phyloP scores from a whole-genome alignment of 1,284 basidiomycete genomes.

The Pseudozyma sp. region DNA sequence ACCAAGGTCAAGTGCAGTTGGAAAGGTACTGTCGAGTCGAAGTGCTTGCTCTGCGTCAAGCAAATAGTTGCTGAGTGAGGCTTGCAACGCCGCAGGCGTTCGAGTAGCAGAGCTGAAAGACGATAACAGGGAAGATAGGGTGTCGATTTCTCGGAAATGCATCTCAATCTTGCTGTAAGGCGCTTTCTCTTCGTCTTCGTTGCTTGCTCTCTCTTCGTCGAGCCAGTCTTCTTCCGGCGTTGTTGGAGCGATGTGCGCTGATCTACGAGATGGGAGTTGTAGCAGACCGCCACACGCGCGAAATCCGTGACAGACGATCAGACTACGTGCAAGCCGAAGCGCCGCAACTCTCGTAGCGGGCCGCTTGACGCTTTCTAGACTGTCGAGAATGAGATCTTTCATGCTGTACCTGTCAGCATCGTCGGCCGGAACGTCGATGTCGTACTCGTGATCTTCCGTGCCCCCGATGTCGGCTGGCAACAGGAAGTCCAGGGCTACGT shows the following conservation, averaged over 20 bases:
- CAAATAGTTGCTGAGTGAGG: conserved; percentile 73
- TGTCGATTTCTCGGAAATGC: conserved; percentile 44
- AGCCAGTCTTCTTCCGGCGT: conserved; percentile 20
- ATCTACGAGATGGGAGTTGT: conserved; percentile 25
- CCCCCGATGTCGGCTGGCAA: conserved; percentile 12
- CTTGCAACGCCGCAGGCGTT: conserved; percentile 26
- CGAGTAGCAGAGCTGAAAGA: conserved; percentile 11
- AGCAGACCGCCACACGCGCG: conserved; percentile 38
- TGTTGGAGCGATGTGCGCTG: not conserved
- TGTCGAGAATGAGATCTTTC: conserved; percentile 58
- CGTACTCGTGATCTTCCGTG: conserved; percentile 9
- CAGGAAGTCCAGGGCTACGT: conserved; percentile 56
- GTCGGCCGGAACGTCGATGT: conserved; percentile 26
- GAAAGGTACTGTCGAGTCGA: conserved; percentile 53
- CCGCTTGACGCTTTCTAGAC: conserved; percentile 30
- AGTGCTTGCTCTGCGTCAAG: conserved; percentile 78
- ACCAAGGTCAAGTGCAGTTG: conserved; percentile 20
- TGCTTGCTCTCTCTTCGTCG: not conserved
- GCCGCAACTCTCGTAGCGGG: conserved; percentile 43
- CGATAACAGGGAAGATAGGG: conserved; percentile 34
- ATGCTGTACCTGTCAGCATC: conserved; percentile 47
- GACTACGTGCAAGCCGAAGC: conserved; percentile 47
- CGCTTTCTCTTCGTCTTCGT: not conserved
- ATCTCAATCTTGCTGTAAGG: conserved; percentile 17
- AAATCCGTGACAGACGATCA: conserved; percentile 52